Conservation (phyloP, 1,284 basidiomycete genomes). For the Farysia itapuensis region DNA sequence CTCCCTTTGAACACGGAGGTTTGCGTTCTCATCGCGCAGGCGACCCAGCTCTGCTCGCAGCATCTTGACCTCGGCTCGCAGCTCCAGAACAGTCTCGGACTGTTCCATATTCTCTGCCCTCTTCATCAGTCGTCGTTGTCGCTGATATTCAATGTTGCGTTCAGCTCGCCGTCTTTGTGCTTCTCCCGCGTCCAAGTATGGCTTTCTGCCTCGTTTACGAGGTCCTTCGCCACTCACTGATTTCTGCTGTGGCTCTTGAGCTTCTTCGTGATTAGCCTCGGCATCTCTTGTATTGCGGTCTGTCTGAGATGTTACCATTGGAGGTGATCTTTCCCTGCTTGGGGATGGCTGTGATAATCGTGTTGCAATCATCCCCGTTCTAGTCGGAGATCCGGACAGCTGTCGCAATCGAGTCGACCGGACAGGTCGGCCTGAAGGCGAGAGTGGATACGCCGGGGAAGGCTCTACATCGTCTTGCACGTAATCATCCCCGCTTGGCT, state of each 20-base stretch:
- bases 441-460: slow-evolving; percentile 1
- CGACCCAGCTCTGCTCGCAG: slow-evolving; percentile 45
- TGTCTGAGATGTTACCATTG: too few relatives aligned
- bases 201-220: slow-evolving; percentile 25
- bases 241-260: background rate
- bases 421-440: slow-evolving; percentile 19
- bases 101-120: slow-evolving; percentile 30
- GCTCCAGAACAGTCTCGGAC: slow-evolving; percentile 28
- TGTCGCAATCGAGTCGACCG: slow-evolving; percentile 13
- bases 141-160: slow-evolving; percentile 33
- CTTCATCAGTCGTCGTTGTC: slow-evolving; percentile 30
- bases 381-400: slow-evolving; percentile 5
- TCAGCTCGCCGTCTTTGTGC: slow-evolving; percentile 21
- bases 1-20: slow-evolving; percentile 41
- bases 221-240: slow-evolving; percentile 2
- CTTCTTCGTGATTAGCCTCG: background rate
- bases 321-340: too few relatives aligned
- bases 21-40: slow-evolving; percentile 46
- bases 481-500: too few relatives aligned
- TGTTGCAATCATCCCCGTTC: too few relatives aligned
- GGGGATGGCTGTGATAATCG: too few relatives aligned
- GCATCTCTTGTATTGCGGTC: background rate
- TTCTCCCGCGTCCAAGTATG: slow-evolving; percentile 16
- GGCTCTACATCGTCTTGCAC: background rate
- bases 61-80: slow-evolving; percentile 44